Base-by-base conservation (phyloP, 2,329 filamentous ascomycete species). In the Aspergillus cejpii region DNA sequence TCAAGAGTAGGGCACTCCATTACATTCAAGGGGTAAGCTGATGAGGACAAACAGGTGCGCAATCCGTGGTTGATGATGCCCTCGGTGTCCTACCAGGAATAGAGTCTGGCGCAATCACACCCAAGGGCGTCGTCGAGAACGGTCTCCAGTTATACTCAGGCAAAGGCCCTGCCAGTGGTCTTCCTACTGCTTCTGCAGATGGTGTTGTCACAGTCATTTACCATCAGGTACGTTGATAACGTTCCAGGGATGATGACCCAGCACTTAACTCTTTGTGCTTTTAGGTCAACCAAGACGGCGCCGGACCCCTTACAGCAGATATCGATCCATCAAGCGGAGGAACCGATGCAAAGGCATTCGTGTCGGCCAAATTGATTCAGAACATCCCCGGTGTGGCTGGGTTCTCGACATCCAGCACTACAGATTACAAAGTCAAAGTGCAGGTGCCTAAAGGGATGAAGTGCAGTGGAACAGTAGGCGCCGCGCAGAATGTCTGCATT, bases 381-480 rank as follows among this genome's bases (percentile, higher is more conserved):
- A 73, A 84, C 59, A 78, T 84, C 4, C 81, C 80, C 28, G 81
- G 81, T 44, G 73, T 81, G 51, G 69, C 68, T 8, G 81, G 81
- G 47, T 68, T 83, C 23, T 83, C 79, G 1, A 68, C 71, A 15
- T 78, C 79, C 29, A 73, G 74, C 40, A 79, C 74, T 58, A 82
- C 74, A 55, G 81, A 85, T 54, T 85, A 83, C 70, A 77, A 77
- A 39, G 66, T 85, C 57, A 76, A 74, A 50, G 75, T 84, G 44
- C 74, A 81, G 64, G 83, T 85, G 77, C 81, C 82, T 26, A 67
- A 67, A 36, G 82, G 81, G 43, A 84, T 83, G 80, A 82, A 78
- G 21, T 85, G 82, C 65, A 71, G 75, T 21, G 82, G 73, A 44
- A 71, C 69, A 34, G 77, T 76, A 6, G 81, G 74, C 41, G 79